phyloP scores from a whole-genome alignment of 257 asterid genomes.

The Nicotiana otophora region DNA sequence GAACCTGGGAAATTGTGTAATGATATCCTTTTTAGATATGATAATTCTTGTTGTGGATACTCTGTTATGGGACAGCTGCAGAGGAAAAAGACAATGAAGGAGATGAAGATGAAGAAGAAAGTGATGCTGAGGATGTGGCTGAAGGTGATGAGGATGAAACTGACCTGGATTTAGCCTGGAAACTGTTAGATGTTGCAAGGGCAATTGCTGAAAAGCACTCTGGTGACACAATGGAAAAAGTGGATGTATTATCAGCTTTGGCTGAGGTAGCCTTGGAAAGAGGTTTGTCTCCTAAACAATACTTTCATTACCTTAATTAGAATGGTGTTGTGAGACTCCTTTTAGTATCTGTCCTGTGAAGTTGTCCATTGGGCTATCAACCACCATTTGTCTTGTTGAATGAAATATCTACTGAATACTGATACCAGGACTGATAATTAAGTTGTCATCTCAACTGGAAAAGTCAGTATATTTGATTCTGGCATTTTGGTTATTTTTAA shows the following conservation, averaged over 20 bases:
- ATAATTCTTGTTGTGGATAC: not conserved
- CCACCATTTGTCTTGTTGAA: not conserved
- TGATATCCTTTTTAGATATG: not conserved
- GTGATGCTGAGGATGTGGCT: slow-evolving; percentile 60
- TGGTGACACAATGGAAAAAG: slow-evolving; percentile 77
- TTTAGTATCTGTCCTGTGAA: not conserved
- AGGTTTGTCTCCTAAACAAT: slow-evolving; percentile 45
- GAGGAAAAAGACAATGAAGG: slow-evolving; percentile 21
- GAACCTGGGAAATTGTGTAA: not conserved
- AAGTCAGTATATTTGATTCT: not conserved
- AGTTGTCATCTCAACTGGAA: not conserved
- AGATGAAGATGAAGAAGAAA: slow-evolving; percentile 44
- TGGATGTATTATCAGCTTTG: slow-evolving; percentile 86
- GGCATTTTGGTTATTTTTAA: not conserved
- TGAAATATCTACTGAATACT: not conserved
- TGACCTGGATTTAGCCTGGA: slow-evolving; percentile 98
- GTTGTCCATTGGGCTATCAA: not conserved
- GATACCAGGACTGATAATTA: not conserved
- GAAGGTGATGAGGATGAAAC: slow-evolving; percentile 96
- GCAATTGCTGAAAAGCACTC: slow-evolving; percentile 80
- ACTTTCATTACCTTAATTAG: not conserved
- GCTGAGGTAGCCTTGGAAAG: slow-evolving; percentile 97
- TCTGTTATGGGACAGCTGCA: slow-evolving; percentile 15
- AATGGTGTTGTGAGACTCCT: not conserved
- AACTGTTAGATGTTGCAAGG: slow-evolving; percentile 95